A percentile compares a stretch with the other conserved stretches of the same genome.
These are phyloP conservation scores for Myxozyma mucilagina DNA, from an alignment of 805 yeast species.

Conservation along the genomic window DNA sequence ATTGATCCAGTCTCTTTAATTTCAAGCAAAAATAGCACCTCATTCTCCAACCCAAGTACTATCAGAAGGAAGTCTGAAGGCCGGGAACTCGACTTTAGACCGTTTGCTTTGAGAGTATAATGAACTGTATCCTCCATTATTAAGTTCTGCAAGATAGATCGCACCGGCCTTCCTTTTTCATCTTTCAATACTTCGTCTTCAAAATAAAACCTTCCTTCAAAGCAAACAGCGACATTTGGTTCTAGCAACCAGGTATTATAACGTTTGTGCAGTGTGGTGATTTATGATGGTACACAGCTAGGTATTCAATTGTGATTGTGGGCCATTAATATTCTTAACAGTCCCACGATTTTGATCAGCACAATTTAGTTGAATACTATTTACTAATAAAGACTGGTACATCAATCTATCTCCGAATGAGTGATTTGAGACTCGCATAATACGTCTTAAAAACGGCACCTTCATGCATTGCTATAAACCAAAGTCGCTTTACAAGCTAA, in stretches of 20 bases:
- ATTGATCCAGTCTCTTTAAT: conserved; percentile 19
- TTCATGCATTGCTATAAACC: too few species aligned
- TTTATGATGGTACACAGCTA: too few species aligned
- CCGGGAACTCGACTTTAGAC: conserved; percentile 19
- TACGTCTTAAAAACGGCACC: too few species aligned
- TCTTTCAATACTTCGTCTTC: conserved; percentile 10
- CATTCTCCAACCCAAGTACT: conserved; percentile 3
- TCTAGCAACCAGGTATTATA: not conserved
- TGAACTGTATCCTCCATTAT: conserved; percentile 3
- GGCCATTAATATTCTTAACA: too few species aligned
- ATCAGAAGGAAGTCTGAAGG: conserved; percentile 12
- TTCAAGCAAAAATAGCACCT: conserved; percentile 22
- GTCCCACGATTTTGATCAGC: too few species aligned
- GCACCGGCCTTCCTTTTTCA: conserved; percentile 21
- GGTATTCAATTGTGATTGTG: too few species aligned
- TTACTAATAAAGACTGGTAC: too few species aligned
- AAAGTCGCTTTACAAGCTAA: too few species aligned
- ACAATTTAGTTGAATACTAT: too few species aligned
- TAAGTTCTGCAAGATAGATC: not conserved
- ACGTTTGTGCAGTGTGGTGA: not conserved
- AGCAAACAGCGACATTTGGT: conserved; percentile 9
- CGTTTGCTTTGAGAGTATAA: not conserved
- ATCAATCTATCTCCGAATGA: too few species aligned
- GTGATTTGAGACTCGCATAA: too few species aligned
- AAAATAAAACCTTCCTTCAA: conserved; percentile 16